These are phyloP conservation scores for Dalbergia cultrata DNA, from an alignment of 306 rosid genomes.

Conservation along the genomic window DNA sequence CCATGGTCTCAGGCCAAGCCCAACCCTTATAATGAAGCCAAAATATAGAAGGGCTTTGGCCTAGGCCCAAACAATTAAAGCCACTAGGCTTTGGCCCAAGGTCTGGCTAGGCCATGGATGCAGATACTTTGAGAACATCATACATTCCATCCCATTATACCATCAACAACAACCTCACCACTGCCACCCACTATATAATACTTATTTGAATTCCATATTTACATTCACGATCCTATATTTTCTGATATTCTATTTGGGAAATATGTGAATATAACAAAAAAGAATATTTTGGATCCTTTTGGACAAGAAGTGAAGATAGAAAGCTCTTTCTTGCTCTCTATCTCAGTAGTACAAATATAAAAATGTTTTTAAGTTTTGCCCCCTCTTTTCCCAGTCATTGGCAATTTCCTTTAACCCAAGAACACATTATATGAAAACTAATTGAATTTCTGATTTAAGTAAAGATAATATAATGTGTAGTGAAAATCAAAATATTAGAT, in stretches of 20 bases:
- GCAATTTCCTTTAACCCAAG: slow-evolving; percentile 26
- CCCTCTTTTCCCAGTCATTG: slow-evolving; percentile 8
- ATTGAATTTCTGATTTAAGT: slow-evolving; percentile 3
- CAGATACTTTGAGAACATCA: background rate
- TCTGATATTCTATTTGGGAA: slow-evolving; percentile 16
- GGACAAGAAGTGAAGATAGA: slow-evolving; percentile 11
- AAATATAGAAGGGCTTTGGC: background rate
- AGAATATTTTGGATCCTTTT: background rate
- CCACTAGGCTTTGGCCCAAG: background rate
- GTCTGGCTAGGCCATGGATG: background rate
- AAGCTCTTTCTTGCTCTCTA: slow-evolving; percentile 2
- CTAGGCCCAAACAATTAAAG: background rate
- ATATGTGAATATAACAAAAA: slow-evolving; percentile 1
- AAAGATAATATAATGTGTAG: slow-evolving; percentile 13
- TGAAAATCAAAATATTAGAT: background rate
- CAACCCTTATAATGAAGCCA: background rate
- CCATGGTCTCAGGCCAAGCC: slow-evolving; percentile 2
- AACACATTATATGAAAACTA: slow-evolving; percentile 17
- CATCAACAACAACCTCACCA: background rate
- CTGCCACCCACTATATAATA: background rate
- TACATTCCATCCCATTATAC: background rate
- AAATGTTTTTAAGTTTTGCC: background rate
- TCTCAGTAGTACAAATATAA: slow-evolving; percentile 10
- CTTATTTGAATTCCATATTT: slow-evolving; percentile 9
- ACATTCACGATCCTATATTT: background rate